Evolutionary conservation across 495 filamentous ascomycete species (phyloP).

Genomic region (Neurospora sublineolata): DNA sequence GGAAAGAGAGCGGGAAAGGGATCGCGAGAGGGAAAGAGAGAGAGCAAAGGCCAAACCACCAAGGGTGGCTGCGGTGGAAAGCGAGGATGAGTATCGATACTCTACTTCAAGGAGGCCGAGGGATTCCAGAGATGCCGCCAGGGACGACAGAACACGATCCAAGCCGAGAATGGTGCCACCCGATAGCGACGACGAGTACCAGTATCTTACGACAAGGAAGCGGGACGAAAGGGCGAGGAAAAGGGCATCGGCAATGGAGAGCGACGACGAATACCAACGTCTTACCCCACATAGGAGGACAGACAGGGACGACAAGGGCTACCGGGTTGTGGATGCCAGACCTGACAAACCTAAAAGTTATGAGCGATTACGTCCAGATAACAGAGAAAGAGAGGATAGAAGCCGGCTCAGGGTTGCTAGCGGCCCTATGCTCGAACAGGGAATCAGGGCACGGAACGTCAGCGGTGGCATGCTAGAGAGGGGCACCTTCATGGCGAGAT

Average conservation of each 20-base stretch:
- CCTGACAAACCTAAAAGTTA: not conserved
- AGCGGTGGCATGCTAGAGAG: not conserved
- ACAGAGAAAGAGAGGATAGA: not conserved
- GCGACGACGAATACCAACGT: conserved; percentile 17
- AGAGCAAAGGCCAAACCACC: not conserved
- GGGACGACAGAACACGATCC: not conserved
- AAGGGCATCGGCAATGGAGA: conserved; percentile 4
- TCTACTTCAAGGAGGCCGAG: not conserved
- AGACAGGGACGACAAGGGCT: not conserved
- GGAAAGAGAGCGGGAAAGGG: not conserved
- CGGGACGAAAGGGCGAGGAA: not conserved
- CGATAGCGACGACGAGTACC: conserved; percentile 20
- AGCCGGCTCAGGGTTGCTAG: not conserved
- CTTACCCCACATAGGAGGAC: conserved; percentile 1
- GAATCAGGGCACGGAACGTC: not conserved
- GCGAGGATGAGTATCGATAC: conserved; percentile 17
- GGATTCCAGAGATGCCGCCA: not conserved
- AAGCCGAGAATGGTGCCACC: conserved; percentile 13
- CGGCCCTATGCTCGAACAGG: not conserved
- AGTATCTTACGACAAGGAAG: conserved; percentile 3
- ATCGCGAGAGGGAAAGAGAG: conserved; percentile 1
- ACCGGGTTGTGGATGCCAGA: not conserved
- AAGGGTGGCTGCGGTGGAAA: conserved; percentile 5
- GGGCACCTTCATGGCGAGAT: not conserved
- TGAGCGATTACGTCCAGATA: not conserved